These are phyloP conservation scores for Helotiales sp. DNA, from an alignment of 2,329 filamentous ascomycete species.

Conservation along the genomic window DNA sequence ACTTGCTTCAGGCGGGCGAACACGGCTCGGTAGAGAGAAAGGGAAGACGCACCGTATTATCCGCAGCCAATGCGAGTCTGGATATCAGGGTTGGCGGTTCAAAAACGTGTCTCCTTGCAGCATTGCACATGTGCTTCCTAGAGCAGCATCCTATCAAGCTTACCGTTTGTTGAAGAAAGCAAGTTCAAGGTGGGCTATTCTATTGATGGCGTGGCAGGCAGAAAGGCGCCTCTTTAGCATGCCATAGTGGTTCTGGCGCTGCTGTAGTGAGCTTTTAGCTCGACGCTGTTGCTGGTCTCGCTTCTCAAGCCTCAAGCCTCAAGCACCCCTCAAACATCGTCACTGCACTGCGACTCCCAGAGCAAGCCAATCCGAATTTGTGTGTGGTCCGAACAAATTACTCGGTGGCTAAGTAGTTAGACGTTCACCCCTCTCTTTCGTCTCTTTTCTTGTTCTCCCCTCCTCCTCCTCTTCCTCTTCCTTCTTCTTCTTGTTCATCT, in stretches of 20 bases:
- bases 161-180: neutral
- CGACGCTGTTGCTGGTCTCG: neutral
- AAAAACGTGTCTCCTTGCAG: neutral
- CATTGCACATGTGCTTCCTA: neutral
- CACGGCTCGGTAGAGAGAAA: neutral
- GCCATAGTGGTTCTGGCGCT: constrained; percentile 3
- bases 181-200: neutral
- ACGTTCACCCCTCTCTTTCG: neutral
- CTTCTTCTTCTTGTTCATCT: neutral
- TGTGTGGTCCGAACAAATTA: neutral
- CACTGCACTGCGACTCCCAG: neutral
- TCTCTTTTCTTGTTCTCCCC: neutral
- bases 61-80: neutral
- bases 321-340: constrained; percentile 5
- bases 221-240: neutral
- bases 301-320: neutral
- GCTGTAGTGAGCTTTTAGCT: neutral
- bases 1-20: neutral
- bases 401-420: neutral
- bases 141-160: neutral
- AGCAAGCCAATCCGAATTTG: neutral
- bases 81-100: neutral
- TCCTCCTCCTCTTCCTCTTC: neutral
- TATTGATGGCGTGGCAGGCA: neutral
- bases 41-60: neutral